Base-by-base conservation (phyloP, 2,329 filamentous ascomycete species). In the Aureobasidium sp. region DNA sequence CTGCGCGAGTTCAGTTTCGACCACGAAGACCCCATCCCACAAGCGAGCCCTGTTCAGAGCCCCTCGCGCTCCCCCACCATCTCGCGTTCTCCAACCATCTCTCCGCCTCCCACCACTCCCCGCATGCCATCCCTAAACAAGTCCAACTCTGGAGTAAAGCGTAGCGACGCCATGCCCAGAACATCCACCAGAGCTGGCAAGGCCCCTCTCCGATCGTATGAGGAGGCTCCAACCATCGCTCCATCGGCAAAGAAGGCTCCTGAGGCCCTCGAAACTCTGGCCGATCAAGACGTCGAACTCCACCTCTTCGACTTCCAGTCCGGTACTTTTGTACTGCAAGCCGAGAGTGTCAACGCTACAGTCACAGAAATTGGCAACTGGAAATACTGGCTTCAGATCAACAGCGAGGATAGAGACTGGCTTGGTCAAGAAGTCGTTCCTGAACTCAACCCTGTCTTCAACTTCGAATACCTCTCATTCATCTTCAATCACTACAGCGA, bases 391-490 rank as follows among this genome's bases (percentile, higher is more conserved):
- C 80, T 99, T 36, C 90, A 97, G 71, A 87, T 97, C 61, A 84
- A 84, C 46, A 87, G 88, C 65, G 81, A 84, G 42, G 85, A 90
- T 37, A 87, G 86, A 70, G 86, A 92, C 60, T 97, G 91, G 90
- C 80, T 99, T 2, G 91, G 91, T 26, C 90, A 96, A 66, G 83
- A 88, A 2, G 85, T 99, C 34, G 81, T 91, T 34, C 88, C 90
- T 7, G 94, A 99, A 68, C 91, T 97, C 75, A 97, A 97, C 69
- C 94, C 94, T 0, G 92, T 99, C 23, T 99, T 97, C 80, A 97
- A 97, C 77, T 97, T 97, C 67, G 94, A 99, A 74, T 97, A 93
- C 70, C 81, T 96, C n/a, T 97, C 93, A 0, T 97, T 97, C 73
- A 97, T 99, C 70, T 99, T 99, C 82, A 99, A 99, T 71, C 91